Percentiles rank a stretch among this genome's conserved stretches.
Evolutionary conservation across 2,329 filamentous ascomycete species (phyloP).

Genomic region (Fusarium sp.): DNA sequence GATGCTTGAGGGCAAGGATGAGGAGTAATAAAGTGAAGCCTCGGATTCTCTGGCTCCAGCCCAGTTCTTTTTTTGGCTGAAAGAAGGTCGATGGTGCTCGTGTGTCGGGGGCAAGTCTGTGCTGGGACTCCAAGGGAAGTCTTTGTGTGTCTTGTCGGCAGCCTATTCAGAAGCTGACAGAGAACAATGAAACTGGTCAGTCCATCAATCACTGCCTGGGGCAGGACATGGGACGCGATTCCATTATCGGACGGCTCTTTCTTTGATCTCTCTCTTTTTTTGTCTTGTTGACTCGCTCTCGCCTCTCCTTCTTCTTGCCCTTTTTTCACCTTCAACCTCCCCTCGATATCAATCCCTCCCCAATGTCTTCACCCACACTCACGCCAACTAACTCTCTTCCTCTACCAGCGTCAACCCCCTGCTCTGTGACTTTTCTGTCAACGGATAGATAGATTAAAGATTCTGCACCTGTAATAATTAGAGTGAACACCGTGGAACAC

Average conservation of each 20-base stretch:
- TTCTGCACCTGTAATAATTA: conserved; percentile 20
- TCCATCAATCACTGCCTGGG: conserved; percentile 33
- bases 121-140: conserved; percentile 25
- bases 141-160: conserved; percentile 37
- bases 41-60: conserved; percentile 3
- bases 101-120: conserved; percentile 38
- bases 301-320: conserved; percentile 13
- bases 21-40: conserved; percentile 20
- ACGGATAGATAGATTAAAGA: conserved; percentile 29
- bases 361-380: conserved; percentile 14
- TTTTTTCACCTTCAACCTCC: background rate
- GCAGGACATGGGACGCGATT: conserved; percentile 35
- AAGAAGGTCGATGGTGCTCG: conserved; percentile 33
- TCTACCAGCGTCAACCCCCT: conserved; percentile 20
- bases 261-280: conserved; percentile 32
- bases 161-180: conserved; percentile 39
- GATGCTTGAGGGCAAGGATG: conserved; percentile 17
- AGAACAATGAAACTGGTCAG: conserved; percentile 47
- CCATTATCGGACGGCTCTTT: conserved; percentile 37
- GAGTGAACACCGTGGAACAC: conserved; percentile 26
- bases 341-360: conserved; percentile 4
- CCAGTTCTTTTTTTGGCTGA: conserved; percentile 21
- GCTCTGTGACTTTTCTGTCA: conserved; percentile 24
- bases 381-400: conserved; percentile 21
- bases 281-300: conserved; percentile 18